A percentile compares a stretch with the other conserved stretches of the same genome.
Conservation (phyloP, 768 basidiomycete genomes). For the Termitomyces heimii region DNA sequence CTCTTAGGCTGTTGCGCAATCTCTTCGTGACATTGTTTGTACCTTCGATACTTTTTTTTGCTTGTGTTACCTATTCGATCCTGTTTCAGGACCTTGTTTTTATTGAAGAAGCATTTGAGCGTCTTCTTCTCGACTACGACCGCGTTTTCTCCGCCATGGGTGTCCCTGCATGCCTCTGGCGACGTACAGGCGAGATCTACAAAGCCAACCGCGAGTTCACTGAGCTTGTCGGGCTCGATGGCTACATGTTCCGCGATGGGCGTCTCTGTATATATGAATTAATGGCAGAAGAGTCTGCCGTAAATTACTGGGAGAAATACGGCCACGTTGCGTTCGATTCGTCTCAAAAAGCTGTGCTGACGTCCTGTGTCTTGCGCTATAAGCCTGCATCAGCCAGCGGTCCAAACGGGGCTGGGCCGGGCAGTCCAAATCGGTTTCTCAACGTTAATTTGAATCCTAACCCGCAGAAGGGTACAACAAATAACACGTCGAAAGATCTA, state of each 20-base stretch:
- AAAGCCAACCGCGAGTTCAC: constrained; percentile 97
- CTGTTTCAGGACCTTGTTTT: constrained; percentile 77
- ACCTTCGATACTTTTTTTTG: not conserved
- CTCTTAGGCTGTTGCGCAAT: constrained; percentile 68
- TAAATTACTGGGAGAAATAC: constrained; percentile 99
- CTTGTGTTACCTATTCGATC: not conserved
- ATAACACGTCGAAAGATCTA: not conserved
- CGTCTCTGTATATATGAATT: constrained; percentile 95
- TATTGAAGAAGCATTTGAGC: constrained; percentile 97
- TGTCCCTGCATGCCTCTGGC: constrained; percentile 95
- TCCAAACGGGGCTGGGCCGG: not conserved
- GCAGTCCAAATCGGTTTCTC: constrained; percentile 1
- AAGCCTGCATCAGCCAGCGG: constrained; percentile 43
- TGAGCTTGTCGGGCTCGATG: constrained; percentile 82
- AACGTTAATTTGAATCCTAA: constrained; percentile 4
- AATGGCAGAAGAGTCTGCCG: constrained; percentile 95
- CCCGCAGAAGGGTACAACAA: constrained; percentile 3
- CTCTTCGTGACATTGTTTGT: constrained; percentile 74
- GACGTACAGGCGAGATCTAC: constrained; percentile 96
- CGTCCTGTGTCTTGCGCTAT: constrained; percentile 82
- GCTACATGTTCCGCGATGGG: constrained; percentile 88
- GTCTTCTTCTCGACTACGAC: constrained; percentile 91
- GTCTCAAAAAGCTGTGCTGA: constrained; percentile 88
- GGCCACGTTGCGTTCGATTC: constrained; percentile 90
- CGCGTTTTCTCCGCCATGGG: constrained; percentile 94